phyloP scores from a whole-genome alignment of 331 rosid genomes.

The Rosa hybrid region DNA sequence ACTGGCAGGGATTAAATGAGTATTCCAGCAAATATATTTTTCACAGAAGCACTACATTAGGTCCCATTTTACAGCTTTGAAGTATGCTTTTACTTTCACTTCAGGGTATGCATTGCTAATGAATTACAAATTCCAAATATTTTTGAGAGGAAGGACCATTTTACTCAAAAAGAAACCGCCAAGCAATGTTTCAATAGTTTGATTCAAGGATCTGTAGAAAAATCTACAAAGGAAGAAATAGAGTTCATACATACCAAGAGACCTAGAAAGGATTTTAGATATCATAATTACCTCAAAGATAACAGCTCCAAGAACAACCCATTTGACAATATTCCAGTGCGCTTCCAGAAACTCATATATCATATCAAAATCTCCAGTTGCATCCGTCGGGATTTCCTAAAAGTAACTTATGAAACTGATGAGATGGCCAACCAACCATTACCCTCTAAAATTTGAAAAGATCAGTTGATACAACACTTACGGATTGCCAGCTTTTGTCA shows the following conservation, averaged over 20 bases:
- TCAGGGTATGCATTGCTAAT: not conserved
- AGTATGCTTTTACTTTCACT: constrained; percentile 4
- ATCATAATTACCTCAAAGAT: constrained; percentile 72
- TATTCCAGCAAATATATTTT: not conserved
- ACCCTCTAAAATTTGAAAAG: constrained; percentile 26
- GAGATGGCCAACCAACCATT: constrained; percentile 26
- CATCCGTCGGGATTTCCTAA: constrained; percentile 80
- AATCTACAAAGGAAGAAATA: not conserved
- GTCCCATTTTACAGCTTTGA: not conserved
- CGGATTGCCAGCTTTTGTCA: constrained; percentile 87
- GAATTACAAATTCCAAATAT: not conserved
- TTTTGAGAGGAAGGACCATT: not conserved
- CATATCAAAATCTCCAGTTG: constrained; percentile 74
- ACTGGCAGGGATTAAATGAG: not conserved
- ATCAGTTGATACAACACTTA: constrained; percentile 41
- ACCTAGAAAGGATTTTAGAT: not conserved
- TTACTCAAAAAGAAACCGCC: not conserved
- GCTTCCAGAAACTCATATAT: constrained; percentile 64
- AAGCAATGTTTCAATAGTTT: not conserved
- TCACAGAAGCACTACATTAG: not conserved
- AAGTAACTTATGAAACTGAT: constrained; percentile 23
- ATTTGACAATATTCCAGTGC: constrained; percentile 70
- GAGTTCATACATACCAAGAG: not conserved
- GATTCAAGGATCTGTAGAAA: not conserved
- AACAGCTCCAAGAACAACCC: constrained; percentile 93